Base-by-base conservation (phyloP, 1,284 basidiomycete species). In the Caloboletus firmus region DNA sequence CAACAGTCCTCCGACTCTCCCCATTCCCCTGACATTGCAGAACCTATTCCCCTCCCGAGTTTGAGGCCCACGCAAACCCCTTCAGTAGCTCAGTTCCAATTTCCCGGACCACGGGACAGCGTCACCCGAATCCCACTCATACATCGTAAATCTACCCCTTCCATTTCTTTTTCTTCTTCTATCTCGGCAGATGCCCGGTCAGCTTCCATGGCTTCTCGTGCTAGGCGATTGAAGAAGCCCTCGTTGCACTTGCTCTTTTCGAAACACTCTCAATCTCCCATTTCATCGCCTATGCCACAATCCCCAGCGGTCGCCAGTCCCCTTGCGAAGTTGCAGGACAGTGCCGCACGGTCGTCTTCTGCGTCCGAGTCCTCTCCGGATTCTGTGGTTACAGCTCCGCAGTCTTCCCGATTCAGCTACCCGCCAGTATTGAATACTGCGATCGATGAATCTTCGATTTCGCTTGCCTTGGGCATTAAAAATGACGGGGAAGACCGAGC, bases 241-340 rank as follows among this genome's bases (percentile, higher is more conserved):
- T 83, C 82, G 5, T 62, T 83, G 52, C 79, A 79, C 51, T 64
- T 81, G 17, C 65, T 84, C 24, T 81, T 83, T 63, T 74, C 79
- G 24, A 83, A 79, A 65, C 74, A 74, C 41, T 76, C 79, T 13
- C 64, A 72, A 2, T 76, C 78, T 18, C 58, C 76, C 6, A 58
- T 74, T 42, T 63, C 66, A 40, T 53, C 62, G 32, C 41, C 65
- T 17, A 24, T 36, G n/a, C 30, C 64, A 49, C 62, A 57, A 3
- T 69, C 63, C 1, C 56, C 57, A 2, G 53, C n/a, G 2, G 34
- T 54, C 6, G 20, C 50, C n/a, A 34, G 51, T n/a, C 37, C 56
- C 4, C 30, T 44, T 36, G 40, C 31, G 7, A 37, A 37, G 34
- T 45, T 40, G 10, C 58, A 52, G 31, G 63, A 66, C 18, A 40